Conservation (phyloP, 306 rosid species). For the Trifolium dubium region DNA sequence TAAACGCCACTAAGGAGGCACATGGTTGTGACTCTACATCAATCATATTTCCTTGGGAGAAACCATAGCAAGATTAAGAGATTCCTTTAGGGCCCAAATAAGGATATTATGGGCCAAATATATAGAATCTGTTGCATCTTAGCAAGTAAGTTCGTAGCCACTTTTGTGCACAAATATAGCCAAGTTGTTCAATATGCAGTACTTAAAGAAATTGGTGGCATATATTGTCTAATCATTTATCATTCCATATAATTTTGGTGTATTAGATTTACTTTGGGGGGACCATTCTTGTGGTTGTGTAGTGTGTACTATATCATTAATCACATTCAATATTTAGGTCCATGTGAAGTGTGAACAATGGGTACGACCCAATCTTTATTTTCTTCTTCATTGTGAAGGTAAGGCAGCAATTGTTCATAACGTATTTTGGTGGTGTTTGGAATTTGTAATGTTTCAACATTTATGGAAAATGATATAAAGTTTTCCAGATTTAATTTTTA, state of each 20-base stretch:
- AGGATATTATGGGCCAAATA: constrained; percentile 56
- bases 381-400: constrained; percentile 34
- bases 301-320: constrained; percentile 43
- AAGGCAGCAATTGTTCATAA: constrained; percentile 29
- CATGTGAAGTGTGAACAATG: constrained; percentile 51
- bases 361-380: constrained; percentile 42
- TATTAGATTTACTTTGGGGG: constrained; percentile 51
- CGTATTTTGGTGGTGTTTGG: background rate
- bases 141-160: constrained; percentile 25
- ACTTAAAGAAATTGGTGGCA: constrained; percentile 36
- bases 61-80: constrained; percentile 44
- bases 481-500: background rate
- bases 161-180: constrained; percentile 42
- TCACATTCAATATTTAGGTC: constrained; percentile 37
- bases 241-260: constrained; percentile 44
- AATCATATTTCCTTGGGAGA: constrained; percentile 20
- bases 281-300: constrained; percentile 56
- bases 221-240: constrained; percentile 54
- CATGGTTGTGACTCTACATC: constrained; percentile 50
- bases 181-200: constrained; percentile 36
- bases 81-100: constrained; percentile 61
- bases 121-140: constrained; percentile 44
- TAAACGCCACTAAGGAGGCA: constrained; percentile 50
- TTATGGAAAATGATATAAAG: background rate
- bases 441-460: background rate